Evolutionary conservation across 1,284 basidiomycete species (phyloP).

Genomic region (Coriolopsis trogii): DNA sequence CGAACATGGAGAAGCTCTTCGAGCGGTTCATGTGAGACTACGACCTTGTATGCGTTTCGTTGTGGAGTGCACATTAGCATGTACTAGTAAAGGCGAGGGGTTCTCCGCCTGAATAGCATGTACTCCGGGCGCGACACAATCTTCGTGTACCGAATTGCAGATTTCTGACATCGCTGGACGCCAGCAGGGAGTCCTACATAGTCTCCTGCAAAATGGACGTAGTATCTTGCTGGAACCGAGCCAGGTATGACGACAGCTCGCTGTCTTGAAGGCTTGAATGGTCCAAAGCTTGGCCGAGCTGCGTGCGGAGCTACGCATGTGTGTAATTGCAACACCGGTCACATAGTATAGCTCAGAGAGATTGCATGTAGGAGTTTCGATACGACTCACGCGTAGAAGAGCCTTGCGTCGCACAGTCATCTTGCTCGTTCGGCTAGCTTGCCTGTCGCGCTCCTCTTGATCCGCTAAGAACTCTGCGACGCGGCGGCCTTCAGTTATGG

Average conservation of each 20-base stretch:
- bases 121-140: too few species aligned
- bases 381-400: conserved; percentile 59
- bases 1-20: conserved; percentile 38
- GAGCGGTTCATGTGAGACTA: conserved; percentile 22
- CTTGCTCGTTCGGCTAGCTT: conserved; percentile 61
- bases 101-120: too few species aligned
- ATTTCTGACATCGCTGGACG: conserved; percentile 20
- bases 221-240: conserved; percentile 69
- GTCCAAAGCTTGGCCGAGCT: conserved; percentile 68
- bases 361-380: background rate
- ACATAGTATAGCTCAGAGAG: background rate
- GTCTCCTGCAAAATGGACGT: conserved; percentile 54
- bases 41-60: background rate
- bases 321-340: background rate
- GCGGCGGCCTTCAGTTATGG: conserved; percentile 62
- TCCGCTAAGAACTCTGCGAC: conserved; percentile 64
- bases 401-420: conserved; percentile 66
- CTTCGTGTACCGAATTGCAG: background rate
- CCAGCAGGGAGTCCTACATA: conserved; percentile 21
- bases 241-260: conserved; percentile 65
- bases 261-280: conserved; percentile 70
- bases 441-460: conserved; percentile 59
- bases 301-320: conserved; percentile 59
- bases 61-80: too few species aligned
- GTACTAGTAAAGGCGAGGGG: too few species aligned